Conservation (phyloP, 2,329 filamentous ascomycete species). For the Hypoxylon sp. region DNA sequence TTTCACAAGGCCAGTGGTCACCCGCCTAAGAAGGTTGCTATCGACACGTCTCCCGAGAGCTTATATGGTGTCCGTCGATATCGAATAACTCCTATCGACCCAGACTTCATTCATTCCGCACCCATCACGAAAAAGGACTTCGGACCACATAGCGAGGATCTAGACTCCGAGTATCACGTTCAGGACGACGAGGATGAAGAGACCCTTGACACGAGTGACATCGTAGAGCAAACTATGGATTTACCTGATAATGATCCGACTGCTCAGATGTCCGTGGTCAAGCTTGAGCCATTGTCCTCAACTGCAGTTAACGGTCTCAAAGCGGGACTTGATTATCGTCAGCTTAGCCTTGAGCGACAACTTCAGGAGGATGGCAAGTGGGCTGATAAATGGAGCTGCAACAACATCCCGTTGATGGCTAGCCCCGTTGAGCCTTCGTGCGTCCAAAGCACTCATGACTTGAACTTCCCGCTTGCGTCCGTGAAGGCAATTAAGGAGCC, state of each 20-base stretch:
- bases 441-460: not conserved
- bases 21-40: slow-evolving; percentile 30
- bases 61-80: slow-evolving; percentile 38
- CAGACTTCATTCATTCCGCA: slow-evolving; percentile 51
- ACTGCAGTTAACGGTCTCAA: slow-evolving; percentile 36
- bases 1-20: slow-evolving; percentile 33
- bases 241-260: not conserved
- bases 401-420: slow-evolving; percentile 5
- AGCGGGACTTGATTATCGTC: slow-evolving; percentile 37
- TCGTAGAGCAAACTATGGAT: not conserved
- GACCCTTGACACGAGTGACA: not conserved
- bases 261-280: slow-evolving; percentile 20
- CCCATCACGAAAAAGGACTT: slow-evolving; percentile 51
- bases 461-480: slow-evolving; percentile 45
- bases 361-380: not conserved
- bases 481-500: slow-evolving; percentile 43
- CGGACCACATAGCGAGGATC: not conserved
- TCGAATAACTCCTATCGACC: slow-evolving; percentile 45
- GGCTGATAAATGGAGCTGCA: not conserved
- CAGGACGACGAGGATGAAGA: not conserved
- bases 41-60: slow-evolving; percentile 40
- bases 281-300: slow-evolving; percentile 41
- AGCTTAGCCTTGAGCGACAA: not conserved
- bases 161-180: not conserved
- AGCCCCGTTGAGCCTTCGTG: slow-evolving; percentile 4